A percentile compares a stretch with the other conserved stretches of the same genome.
Evolutionary conservation across 192 early-diverging fungal genomes (phyloP).

Genomic region (Coemansia sp.): DNA sequence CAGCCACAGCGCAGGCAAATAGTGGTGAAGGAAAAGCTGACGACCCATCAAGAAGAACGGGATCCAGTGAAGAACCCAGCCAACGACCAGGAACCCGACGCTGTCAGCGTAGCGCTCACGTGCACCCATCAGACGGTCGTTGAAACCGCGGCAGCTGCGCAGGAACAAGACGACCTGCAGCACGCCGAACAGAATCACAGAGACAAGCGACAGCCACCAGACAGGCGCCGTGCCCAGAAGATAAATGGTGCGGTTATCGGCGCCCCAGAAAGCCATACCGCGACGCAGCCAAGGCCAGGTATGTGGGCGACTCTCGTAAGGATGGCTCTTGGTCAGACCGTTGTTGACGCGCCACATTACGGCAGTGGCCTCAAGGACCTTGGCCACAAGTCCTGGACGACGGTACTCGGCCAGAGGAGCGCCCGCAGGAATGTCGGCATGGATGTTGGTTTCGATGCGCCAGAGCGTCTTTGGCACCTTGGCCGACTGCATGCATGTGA

Average conservation of each 20-base stretch:
- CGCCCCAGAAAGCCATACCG: constrained; percentile 93
- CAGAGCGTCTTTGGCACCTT: constrained; percentile 70
- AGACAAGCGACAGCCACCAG: constrained; percentile 70
- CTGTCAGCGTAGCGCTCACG: constrained; percentile 38
- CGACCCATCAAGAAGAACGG: constrained; percentile 79
- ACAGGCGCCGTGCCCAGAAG: constrained; percentile 85
- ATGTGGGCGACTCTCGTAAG: constrained; percentile 81
- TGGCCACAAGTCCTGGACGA: constrained; percentile 72
- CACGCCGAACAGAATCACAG: constrained; percentile 55
- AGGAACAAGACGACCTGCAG: constrained; percentile 70
- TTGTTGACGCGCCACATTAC: constrained; percentile 92
- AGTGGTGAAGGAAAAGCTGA: constrained; percentile 81
- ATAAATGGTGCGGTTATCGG: constrained; percentile 78
- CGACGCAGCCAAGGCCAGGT: constrained; percentile 86
- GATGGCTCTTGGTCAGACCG: constrained; percentile 82
- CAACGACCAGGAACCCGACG: constrained; percentile 63
- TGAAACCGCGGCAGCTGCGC: constrained; percentile 69
- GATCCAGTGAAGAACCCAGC: constrained; percentile 69
- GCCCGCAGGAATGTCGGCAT: constrained; percentile 58
- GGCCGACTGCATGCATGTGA: constrained; percentile 86
- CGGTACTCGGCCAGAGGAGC: constrained; percentile 61
- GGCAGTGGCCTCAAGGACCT: constrained; percentile 85
- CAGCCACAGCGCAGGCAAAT: constrained; percentile 71
- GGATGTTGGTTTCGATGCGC: constrained; percentile 71
- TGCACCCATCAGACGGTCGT: constrained; percentile 48